Conservation (phyloP, 1,284 basidiomycete genomes). For the Hymenochaete sp. region DNA sequence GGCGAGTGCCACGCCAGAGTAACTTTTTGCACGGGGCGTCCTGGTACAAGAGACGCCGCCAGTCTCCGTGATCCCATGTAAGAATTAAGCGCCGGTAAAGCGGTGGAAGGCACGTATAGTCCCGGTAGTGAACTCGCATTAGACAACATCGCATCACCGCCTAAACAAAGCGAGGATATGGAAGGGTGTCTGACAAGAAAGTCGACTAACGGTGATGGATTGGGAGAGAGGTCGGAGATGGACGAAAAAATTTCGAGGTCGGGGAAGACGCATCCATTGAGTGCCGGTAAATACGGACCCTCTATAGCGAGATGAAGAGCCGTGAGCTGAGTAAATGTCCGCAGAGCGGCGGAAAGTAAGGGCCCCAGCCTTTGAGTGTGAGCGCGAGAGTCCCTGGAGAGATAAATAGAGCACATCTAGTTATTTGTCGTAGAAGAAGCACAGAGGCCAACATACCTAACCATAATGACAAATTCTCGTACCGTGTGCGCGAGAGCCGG, state of each 20-base stretch:
- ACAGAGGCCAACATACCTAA: conserved; percentile 6
- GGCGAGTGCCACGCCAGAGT: conserved; percentile 17
- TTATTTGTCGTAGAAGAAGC: not conserved
- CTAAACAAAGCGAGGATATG: conserved; percentile 14
- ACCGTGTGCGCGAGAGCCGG: conserved; percentile 13
- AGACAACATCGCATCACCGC: conserved; percentile 12
- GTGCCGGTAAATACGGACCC: conserved; percentile 13
- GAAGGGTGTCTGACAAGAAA: conserved; percentile 16
- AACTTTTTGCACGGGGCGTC: conserved; percentile 13
- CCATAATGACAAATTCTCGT: conserved; percentile 16
- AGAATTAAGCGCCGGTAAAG: conserved; percentile 12
- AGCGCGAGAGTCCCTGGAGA: conserved; percentile 8
- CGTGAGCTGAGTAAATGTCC: conserved; percentile 13
- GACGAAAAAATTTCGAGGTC: conserved; percentile 15
- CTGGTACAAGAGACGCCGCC: conserved; percentile 12
- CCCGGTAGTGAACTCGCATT: not conserved
- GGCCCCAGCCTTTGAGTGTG: conserved; percentile 6
- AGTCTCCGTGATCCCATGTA: conserved; percentile 17
- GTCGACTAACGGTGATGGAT: conserved; percentile 9
- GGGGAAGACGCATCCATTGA: conserved; percentile 16
- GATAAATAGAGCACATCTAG: not conserved
- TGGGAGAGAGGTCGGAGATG: conserved; percentile 14
- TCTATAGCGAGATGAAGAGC: conserved; percentile 15
- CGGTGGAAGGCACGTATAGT: not conserved
- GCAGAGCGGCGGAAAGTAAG: conserved; percentile 5